Base-by-base conservation (phyloP, 2,329 filamentous ascomycete species). In the Zymoseptoria brevis region DNA sequence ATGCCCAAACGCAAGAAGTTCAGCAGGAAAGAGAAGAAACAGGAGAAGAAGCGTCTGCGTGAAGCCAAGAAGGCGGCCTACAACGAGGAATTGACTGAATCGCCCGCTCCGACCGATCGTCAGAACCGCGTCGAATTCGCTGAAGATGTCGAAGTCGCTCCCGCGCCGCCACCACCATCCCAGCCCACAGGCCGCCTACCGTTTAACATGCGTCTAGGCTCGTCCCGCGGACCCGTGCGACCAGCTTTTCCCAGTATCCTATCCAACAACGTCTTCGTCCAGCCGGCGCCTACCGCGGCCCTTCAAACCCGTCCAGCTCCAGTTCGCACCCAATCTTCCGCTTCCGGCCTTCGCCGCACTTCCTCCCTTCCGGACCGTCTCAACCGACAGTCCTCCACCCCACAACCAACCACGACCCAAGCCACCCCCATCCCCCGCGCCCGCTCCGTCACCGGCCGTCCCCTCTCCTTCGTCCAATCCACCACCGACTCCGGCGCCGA, bases 361-460 rank as follows among this genome's bases (percentile, higher is more conserved):
- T 89, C 83, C 70, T 91, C 88, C 0, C 79, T 91, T 2, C 88
- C 88, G 0, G 87, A 87, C 66, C 82, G 86, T 19, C 79, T 90
- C 8, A 83, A 82, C 60, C 69, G 67, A 16, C 66, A 68, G 4
- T 56, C 52, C 6, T 61, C 55, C 19, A 58, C 65, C 50, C 58
- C 63, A 1, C 74, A 58, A 3, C 58, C 59, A 2, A 66, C 57
- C 24, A 68, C 66, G 7, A 68, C 71, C 19, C 54, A 72, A 13
- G 66, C 68, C 48, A 69, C 70, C 2, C 71, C 63, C 56, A 65
- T 67, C 55, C 62, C 65, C 45, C 65, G 65, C 53, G 60, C 58
- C 35, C 50, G 41, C 11, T 53, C 57, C 16, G 30, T 65, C 30
- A 45, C 35, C 35, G 35, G 35, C 16, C 57, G 56, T 54, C 60